Evolutionary conservation across 129 eudicot genomes (phyloP), one percentile per base, ranked within the genome.

Genomic region (Helianthus annuus): DNA sequence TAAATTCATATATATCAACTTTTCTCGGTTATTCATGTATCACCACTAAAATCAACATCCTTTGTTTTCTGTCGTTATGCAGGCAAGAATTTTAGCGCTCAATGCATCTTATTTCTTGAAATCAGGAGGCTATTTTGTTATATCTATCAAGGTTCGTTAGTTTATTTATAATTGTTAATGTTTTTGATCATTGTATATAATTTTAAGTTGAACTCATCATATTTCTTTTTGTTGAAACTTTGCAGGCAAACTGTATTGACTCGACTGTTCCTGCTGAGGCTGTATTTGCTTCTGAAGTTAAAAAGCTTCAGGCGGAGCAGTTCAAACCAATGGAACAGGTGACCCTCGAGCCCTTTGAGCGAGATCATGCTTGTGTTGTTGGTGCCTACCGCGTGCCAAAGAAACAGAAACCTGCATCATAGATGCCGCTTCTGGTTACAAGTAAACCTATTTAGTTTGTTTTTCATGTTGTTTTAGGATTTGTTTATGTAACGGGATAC

Each of bases 71-170:
- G 5, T 11, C 6, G 5, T n/a, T 75, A 56, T 76, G 48, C 95
- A 92, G 96, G 96, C 96, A 16, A 89, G 96, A 68, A 89, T 92
- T 71, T 48, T 92, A 73, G 98, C 92, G 3, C 85, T 87, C 7
- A 92, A 92, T 83, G 96, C 96, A 54, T 81, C 95, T 7, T 87
- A 87, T 65, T 92, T 92, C 87, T 66, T 92, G 80, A 92, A 85
- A 83, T 72, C 84, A 2, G 98, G 96, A 24, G 96, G 98, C 45
- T 85, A 92, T 74, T 89, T 92, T 71, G 88, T 89, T 14, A 85
- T 92, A 53, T 92, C 95, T 13, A 89, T 92, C 73, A 89, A 92
- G 96, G 95, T 92, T 73, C 55, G 71, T 34, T 10, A 54, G 17
- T 63, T n/a, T 2, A 2, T 39, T 6, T 19, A 0, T 38, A 0